Percentiles rank a stretch among this genome's conserved stretches.
Conservation (phyloP, 495 filamentous ascomycete genomes). For the Penicillium pancosmium region DNA sequence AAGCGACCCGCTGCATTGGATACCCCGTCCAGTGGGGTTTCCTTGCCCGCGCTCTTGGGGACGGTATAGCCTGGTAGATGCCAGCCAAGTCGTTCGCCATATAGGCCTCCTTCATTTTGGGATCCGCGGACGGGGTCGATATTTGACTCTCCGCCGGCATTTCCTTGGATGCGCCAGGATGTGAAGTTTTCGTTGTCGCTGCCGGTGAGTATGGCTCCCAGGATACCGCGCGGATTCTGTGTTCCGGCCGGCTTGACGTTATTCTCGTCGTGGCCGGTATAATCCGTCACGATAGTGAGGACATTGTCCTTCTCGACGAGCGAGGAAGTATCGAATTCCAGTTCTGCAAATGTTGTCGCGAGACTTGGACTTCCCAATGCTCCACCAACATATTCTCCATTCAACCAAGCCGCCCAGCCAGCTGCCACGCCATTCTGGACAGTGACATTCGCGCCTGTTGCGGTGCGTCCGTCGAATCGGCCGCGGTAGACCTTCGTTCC, state of each 20-base stretch:
- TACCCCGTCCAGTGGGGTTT: constrained; percentile 53
- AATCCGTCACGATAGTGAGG: constrained; percentile 68
- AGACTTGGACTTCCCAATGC: constrained; percentile 53
- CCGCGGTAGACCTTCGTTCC: constrained; percentile 70
- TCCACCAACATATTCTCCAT: constrained; percentile 55
- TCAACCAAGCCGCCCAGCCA: constrained; percentile 58
- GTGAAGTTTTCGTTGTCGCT: constrained; percentile 38
- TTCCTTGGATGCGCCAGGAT: constrained; percentile 75
- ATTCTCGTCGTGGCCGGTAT: constrained; percentile 70
- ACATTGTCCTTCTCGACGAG: constrained; percentile 55
- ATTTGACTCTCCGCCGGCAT: constrained; percentile 70
- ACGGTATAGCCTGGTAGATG: constrained; percentile 62
- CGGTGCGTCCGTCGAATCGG: constrained; percentile 55
- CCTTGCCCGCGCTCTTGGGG: constrained; percentile 36
- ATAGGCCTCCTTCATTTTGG: constrained; percentile 73
- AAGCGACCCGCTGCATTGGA: constrained; percentile 54
- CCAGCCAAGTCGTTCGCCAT: constrained; percentile 66
- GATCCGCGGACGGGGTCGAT: constrained; percentile 65
- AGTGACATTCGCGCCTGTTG: constrained; percentile 59
- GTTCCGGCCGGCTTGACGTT: constrained; percentile 57
- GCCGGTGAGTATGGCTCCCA: constrained; percentile 55
- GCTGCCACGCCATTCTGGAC: constrained; percentile 65
- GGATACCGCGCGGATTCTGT: constrained; percentile 70
- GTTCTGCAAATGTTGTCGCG: constrained; percentile 22
- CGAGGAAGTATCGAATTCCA: constrained; percentile 38